Conservation (phyloP, 805 yeast species). For the Teunomyces pallodes region DNA sequence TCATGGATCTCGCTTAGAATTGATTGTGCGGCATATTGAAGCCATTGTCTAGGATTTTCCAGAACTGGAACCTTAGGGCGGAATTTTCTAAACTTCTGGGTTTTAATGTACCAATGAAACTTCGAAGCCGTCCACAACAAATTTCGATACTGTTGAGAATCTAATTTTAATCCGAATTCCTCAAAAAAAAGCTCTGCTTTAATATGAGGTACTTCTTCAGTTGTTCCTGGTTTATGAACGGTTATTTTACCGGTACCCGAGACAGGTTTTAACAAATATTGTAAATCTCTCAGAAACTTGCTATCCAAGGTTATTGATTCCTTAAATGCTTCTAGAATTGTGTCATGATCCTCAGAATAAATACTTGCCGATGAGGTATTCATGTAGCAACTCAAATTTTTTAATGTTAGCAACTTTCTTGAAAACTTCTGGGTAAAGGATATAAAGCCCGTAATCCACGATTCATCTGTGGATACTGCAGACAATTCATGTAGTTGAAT, state of each 20-base stretch:
- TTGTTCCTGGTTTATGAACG: conserved; percentile 74
- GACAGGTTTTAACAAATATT: conserved; percentile 78
- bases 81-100: conserved; percentile 67
- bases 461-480: conserved; percentile 83
- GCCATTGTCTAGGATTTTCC: conserved; percentile 80
- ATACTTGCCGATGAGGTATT: conserved; percentile 53
- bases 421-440: conserved; percentile 65
- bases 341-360: conserved; percentile 46
- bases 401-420: conserved; percentile 72
- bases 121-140: conserved; percentile 77
- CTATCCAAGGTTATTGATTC: conserved; percentile 36
- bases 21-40: conserved; percentile 73
- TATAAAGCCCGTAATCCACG: conserved; percentile 85
- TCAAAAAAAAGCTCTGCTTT: conserved; percentile 76
- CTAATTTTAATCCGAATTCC: conserved; percentile 83
- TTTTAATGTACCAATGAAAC: conserved; percentile 72
- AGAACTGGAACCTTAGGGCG: conserved; percentile 57
- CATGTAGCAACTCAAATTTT: conserved; percentile 79
- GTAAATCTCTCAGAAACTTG: conserved; percentile 23
- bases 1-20: conserved; percentile 81
- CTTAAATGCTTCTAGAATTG: conserved; percentile 48
- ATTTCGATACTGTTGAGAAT: conserved; percentile 81
- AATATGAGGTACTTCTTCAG: conserved; percentile 65
- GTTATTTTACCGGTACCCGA: conserved; percentile 83
- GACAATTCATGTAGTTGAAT: conserved; percentile 80